Evolutionary conservation across 1,284 basidiomycete genomes (phyloP), one percentile per base, ranked within the genome.

Genomic region (Coriolopsis trogii): DNA sequence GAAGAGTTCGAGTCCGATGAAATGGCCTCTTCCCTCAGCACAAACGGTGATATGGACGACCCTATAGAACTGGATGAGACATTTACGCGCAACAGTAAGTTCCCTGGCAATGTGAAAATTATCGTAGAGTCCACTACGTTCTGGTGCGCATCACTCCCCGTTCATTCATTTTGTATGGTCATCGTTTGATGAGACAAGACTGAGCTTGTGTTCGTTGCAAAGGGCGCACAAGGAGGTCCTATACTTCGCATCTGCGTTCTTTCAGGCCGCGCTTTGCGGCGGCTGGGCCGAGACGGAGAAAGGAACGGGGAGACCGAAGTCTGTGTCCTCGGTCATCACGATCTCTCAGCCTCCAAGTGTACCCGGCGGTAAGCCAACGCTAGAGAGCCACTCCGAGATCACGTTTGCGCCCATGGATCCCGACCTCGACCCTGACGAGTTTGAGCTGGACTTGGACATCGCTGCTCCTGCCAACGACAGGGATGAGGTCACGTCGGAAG

Each of bases 151-250:
- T 26, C 28, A 7, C 26, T 29, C 10, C 24, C 30, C 13, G 24
- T 21, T 12, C 36, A 10, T 12, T 12, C 31, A 6, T 38, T 33
- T 28, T 23, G 20, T 42, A 36, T 46, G 36, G 29, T 37, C 36
- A 23, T 9, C 30, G 24, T 24, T n/a, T 30, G 16, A 18, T 33
- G 23, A 16, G 7, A 5, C 3, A 18, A 13, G 20, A 25, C 50
- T 53, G 47, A 58, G 24, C 31, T 6, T 8, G 39, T 48, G 36
- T 37, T 12, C 24, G 25, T 26, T 36, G 26, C 45, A 30, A 61
- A 91, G 89, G 89, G 85, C 87, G 0, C 91, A 93, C 69, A 90
- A 89, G 64, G 90, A 93, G 63, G 81, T 93, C 34, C 74, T 93
- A 4, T 87, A 87, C 66, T 93, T 91, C 64, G 87, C 89, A 1